Conservation (phyloP, 2,329 filamentous ascomycete species). For the Drechslera avenae region DNA sequence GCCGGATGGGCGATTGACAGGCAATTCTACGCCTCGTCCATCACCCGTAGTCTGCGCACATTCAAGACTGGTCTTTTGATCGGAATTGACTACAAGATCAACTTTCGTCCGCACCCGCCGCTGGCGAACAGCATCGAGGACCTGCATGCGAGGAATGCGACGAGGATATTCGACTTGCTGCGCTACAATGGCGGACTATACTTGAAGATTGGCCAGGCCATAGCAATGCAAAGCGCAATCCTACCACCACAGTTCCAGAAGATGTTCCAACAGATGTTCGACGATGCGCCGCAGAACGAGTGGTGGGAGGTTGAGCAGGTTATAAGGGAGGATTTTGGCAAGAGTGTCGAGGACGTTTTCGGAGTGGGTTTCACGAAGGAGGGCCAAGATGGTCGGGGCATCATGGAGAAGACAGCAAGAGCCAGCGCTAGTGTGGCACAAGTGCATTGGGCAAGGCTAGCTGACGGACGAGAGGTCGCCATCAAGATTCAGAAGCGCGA, state of each 20-base stretch:
- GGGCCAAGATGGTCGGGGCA: constrained; percentile 59
- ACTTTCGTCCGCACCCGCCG: constrained; percentile 82
- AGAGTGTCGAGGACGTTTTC: constrained; percentile 86
- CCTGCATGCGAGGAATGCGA: constrained; percentile 81
- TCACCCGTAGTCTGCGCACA: constrained; percentile 79
- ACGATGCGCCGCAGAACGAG: constrained; percentile 90
- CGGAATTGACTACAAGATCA: constrained; percentile 93
- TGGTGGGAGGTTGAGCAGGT: constrained; percentile 87
- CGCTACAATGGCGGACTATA: constrained; percentile 90
- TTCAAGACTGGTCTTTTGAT: constrained; percentile 80
- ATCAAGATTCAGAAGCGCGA: constrained; percentile 97
- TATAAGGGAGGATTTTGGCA: constrained; percentile 84
- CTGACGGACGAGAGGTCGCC: constrained; percentile 88
- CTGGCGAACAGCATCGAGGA: constrained; percentile 75
- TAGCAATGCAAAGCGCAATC: constrained; percentile 96
- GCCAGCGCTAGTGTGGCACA: constrained; percentile 93
- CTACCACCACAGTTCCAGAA: constrained; percentile 92
- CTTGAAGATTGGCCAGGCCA: constrained; percentile 96
- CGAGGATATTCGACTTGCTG: constrained; percentile 80
- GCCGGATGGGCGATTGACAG: constrained; percentile 71
- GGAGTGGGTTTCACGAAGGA: constrained; percentile 78
- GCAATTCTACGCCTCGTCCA: constrained; percentile 76
- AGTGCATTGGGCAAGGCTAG: constrained; percentile 88
- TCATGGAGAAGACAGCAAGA: constrained; percentile 73
- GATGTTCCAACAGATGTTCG: constrained; percentile 97